Evolutionary conservation across 2,329 filamentous ascomycete genomes (phyloP).

Genomic region (Herpotrichia juniperi): DNA sequence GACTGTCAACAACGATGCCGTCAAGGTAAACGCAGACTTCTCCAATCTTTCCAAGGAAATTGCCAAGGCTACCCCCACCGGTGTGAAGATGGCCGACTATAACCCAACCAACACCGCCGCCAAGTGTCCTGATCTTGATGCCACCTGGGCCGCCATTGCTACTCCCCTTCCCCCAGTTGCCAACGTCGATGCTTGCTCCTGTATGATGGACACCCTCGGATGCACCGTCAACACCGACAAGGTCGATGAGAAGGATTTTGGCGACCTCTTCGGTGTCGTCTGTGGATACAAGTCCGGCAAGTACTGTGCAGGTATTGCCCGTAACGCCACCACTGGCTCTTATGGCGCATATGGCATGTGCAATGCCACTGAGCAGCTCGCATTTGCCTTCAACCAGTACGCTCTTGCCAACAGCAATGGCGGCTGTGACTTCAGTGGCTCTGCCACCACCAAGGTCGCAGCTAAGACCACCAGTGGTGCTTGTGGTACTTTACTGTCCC

Average conservation of each 20-base stretch:
- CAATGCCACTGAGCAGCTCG: conserved; percentile 71
- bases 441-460: conserved; percentile 62
- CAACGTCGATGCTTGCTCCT: conserved; percentile 78
- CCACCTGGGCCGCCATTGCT: conserved; percentile 71
- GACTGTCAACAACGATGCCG: conserved; percentile 61
- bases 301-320: conserved; percentile 71
- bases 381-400: conserved; percentile 76
- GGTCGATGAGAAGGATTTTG: conserved; percentile 65
- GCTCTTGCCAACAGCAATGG: conserved; percentile 57
- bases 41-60: conserved; percentile 73
- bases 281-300: conserved; percentile 62
- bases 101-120: conserved; percentile 72
- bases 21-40: conserved; percentile 64
- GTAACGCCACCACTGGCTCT: conserved; percentile 69
- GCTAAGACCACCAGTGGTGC: conserved; percentile 52
- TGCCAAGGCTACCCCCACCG: conserved; percentile 68
- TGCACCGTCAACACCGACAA: conserved; percentile 68
- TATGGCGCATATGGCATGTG: conserved; percentile 85
- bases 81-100: conserved; percentile 72
- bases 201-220: conserved; percentile 77
- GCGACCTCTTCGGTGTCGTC: conserved; percentile 74
- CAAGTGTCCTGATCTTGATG: conserved; percentile 71
- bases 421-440: conserved; percentile 75
- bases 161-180: conserved; percentile 79
- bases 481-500: conserved; percentile 66